Conservation (phyloP, 352 stramenopile species). For the Pythium apleroticum region DNA sequence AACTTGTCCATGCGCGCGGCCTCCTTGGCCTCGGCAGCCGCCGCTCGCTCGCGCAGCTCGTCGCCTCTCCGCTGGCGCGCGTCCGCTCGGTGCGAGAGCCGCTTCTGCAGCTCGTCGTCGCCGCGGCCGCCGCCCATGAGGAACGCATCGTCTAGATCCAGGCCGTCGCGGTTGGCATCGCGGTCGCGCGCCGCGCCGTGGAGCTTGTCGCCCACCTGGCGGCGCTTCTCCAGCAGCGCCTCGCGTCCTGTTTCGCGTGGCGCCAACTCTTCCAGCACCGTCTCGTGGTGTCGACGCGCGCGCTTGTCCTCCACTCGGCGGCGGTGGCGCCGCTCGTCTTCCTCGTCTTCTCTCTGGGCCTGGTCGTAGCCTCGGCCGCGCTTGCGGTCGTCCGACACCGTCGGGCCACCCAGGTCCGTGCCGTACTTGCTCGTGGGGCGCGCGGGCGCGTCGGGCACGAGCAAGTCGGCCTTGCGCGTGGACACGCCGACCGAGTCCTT, state of each 20-base stretch:
- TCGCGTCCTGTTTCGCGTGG: constrained; percentile 67
- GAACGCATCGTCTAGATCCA: constrained; percentile 70
- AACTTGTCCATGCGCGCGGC: constrained; percentile 79
- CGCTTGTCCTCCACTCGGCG: constrained; percentile 24
- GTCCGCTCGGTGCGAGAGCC: constrained; percentile 39
- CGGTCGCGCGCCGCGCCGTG: constrained; percentile 63
- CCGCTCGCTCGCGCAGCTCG: constrained; percentile 40
- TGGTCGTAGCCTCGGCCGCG: constrained; percentile 3
- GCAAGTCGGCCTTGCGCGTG: constrained; percentile 53
- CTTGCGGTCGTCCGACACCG: neutral
- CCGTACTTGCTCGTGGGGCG: constrained; percentile 4
- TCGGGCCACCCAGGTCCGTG: neutral
- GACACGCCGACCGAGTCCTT: constrained; percentile 75
- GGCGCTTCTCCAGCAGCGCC: constrained; percentile 58
- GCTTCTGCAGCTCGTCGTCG: constrained; percentile 37
- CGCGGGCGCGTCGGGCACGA: constrained; percentile 16
- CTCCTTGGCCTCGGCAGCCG: constrained; percentile 57
- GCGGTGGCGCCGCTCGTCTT: constrained; percentile 25
- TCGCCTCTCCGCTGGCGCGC: constrained; percentile 40
- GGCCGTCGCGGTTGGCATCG: constrained; percentile 58
- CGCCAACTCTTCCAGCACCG: constrained; percentile 56
- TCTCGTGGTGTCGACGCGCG: constrained; percentile 42
- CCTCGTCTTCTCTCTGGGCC: constrained; percentile 29
- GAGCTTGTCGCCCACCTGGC: constrained; percentile 40
- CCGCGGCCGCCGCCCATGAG: constrained; percentile 48